phyloP scores from a whole-genome alignment of 139 green algal genomes.

The Haematococcus lacustris region DNA sequence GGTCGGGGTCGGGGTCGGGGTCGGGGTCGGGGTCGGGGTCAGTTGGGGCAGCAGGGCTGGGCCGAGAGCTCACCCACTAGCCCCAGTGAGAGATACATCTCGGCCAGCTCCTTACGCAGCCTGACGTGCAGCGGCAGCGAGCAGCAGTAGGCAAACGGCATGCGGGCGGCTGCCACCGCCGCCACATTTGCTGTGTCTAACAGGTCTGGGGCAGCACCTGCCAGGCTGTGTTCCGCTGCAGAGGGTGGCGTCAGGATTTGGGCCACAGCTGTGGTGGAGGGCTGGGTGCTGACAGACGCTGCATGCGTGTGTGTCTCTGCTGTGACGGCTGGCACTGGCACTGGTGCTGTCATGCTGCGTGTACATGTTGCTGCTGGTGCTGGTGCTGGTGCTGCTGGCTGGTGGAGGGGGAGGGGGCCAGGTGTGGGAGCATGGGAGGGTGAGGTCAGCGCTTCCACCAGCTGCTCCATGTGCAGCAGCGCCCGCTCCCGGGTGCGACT shows the following conservation, averaged over 20 bases:
- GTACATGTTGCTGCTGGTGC: background rate
- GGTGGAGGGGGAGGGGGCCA: background rate
- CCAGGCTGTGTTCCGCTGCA: no score
- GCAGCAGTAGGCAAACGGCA: background rate
- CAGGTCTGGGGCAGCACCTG: no score
- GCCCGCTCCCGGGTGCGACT: conserved; percentile 68
- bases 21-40: no score
- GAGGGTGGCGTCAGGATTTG: no score
- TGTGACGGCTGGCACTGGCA: no score
- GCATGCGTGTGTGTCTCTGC: no score
- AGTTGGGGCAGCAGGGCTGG: no score
- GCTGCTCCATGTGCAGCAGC: conserved; percentile 58
- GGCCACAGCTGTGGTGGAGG: background rate
- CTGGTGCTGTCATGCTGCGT: no score
- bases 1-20: no score
- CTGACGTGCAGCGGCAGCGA: conserved; percentile 9
- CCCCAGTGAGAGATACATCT: conserved; percentile 71
- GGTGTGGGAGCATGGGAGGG: background rate
- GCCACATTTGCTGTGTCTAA: no score
- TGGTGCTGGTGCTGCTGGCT: conserved; percentile 1
- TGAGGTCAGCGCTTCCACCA: conserved; percentile 31
- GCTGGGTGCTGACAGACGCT: no score
- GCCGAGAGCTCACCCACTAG: conserved; percentile 54
- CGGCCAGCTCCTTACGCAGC: conserved; percentile 74
- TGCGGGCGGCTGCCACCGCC: background rate